Conservation (phyloP, 2,329 filamentous ascomycete genomes). For the Aspergillus sp. region DNA sequence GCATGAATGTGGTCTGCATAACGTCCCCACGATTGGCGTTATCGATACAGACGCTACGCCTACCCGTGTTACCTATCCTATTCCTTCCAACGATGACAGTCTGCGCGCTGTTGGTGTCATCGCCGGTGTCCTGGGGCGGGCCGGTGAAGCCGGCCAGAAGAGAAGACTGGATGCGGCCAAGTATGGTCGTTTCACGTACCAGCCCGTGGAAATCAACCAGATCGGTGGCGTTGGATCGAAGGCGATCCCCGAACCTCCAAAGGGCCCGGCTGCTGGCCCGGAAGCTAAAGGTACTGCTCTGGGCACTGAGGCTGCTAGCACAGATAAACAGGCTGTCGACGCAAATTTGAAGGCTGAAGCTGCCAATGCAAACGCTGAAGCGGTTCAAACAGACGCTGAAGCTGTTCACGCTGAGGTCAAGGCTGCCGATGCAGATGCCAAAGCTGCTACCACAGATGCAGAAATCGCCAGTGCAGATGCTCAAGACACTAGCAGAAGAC, state of each 20-base stretch:
- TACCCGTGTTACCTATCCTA: constrained; percentile 90
- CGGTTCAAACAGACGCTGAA: too few relatives aligned
- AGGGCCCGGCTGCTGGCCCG: too few relatives aligned
- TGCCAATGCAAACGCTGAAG: too few relatives aligned
- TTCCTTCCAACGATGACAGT: constrained; percentile 96
- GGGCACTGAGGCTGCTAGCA: too few relatives aligned
- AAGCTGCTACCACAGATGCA: too few relatives aligned
- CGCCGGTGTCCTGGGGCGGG: constrained; percentile 73
- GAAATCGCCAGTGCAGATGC: too few relatives aligned
- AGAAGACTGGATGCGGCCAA: constrained; percentile 57
- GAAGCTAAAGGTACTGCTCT: too few relatives aligned
- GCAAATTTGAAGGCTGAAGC: too few relatives aligned
- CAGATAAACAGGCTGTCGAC: too few relatives aligned
- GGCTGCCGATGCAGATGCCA: too few relatives aligned
- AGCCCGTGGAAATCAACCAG: constrained; percentile 16
- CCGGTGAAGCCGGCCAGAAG: constrained; percentile 67
- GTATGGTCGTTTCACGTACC: constrained; percentile 55
- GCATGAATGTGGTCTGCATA: constrained; percentile 81
- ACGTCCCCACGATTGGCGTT: constrained; percentile 87
- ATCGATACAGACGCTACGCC: constrained; percentile 91
- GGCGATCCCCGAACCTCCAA: neutral
- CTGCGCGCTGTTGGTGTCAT: constrained; percentile 74
- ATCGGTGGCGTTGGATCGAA: constrained; percentile 2
- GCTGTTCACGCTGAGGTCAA: too few relatives aligned
- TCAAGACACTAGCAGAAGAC: too few relatives aligned